Evolutionary conservation across 306 rosid genomes (phyloP), one percentile per base, ranked within the genome.

Genomic region (Medicago lupulina): DNA sequence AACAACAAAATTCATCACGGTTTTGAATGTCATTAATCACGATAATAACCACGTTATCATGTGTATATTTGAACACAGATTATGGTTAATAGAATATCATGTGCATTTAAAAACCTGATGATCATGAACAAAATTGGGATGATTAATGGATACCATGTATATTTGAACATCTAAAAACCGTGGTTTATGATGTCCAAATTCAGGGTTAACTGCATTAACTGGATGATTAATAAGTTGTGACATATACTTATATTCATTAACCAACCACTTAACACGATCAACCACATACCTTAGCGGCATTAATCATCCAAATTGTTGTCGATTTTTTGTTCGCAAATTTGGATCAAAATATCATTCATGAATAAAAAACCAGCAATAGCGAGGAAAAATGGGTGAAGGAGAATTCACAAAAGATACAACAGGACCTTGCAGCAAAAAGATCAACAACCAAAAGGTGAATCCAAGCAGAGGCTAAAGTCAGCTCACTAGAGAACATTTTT

Each of bases 381-480:
- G 46, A 41, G 46, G 46, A 41, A 41, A 41, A 41, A 1, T 7
- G 38, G 46, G 43, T 17, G 49, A 5, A 43, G 58, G 74, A n/a
- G 59, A 4, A 15, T 66, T 46, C 44, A 40, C 12, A 50, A 62
- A 4, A 59, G 49, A 41, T 40, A 62, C 65, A 76, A 74, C 71
- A 64, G 25, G 58, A 92, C 99, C 99, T 92, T 79, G 97, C 99
- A 49, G 97, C 97, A 84, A 90, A 95, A 59, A 95, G 96, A 88
- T 92, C 97, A 13, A 92, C 91, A 84, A 78, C 91, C 87, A 95
- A 73, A 81, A 90, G 88, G 81, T 92, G 99, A 83, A 92, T 95
- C 99, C 99, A 95, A 12, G 99, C 97, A 83, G 99, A 92, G 75
- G 97, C 97, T 53, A 95, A 71, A 70, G 97, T 92, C 88, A 95